Base-by-base conservation (phyloP, 805 yeast genomes). In the Candida hungchunana region DNA sequence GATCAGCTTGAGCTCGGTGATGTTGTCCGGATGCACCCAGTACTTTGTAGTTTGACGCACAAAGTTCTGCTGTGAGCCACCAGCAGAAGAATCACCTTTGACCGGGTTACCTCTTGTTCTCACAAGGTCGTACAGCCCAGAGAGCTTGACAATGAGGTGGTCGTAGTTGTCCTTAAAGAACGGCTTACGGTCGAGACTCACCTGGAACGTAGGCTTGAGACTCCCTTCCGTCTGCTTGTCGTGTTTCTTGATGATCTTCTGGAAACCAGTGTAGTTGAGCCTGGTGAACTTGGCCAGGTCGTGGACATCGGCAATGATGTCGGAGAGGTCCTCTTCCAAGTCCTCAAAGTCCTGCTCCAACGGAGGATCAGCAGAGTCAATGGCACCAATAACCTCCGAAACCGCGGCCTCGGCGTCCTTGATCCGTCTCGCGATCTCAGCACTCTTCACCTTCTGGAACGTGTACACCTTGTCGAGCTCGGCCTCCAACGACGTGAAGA, bases 1-100 rank as follows among this genome's bases (percentile, higher is more conserved):
- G 46, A 87, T 82, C 56, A 93, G 75, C 66, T 93, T 93, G 60
- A 93, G 74, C 67, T 93, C 97, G 12, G 97, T 93, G 58, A 93
- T 88, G 60, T 93, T 90, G 62, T 93, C 97, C 3, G 97, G 96
- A 56, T 93, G 98, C 21, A 93, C 97, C 99, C 99, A 93, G 64
- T 93, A 93, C 59, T 93, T 93, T 7, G 98, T 93, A 15, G 98
- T 93, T 64, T 93, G 98, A 63, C 98, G 82, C 30, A 93, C 97
- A 55, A 93, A 93, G 66, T 93, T 93, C 62, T 93, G 98, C 70
- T 89, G 97, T 28, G 82, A 73, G 29, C 98, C 98, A 55, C 98
- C 98, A n/a, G 98, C 97, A 5, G 97, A 60, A 4, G 96, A 79
- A 63, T 93, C 98, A 46, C 97, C 97, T 53, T 77, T 74, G 26